Evolutionary conservation across 331 rosid genomes (phyloP).

Genomic region (Malus hybrid): DNA sequence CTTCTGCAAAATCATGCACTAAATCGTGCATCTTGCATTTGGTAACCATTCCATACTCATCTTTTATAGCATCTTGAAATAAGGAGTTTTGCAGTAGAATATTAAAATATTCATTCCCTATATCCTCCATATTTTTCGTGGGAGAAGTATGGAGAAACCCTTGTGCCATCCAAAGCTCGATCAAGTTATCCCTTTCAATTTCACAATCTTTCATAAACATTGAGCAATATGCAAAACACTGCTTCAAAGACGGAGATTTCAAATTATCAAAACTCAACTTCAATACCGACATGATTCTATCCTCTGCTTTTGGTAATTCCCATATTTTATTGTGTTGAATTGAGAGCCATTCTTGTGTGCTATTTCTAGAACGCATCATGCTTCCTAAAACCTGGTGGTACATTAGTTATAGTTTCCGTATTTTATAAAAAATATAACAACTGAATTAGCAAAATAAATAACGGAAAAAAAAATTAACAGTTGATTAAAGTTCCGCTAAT

Average conservation of each 20-base stretch:
- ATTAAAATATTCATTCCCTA: neutral
- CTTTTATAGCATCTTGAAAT: neutral
- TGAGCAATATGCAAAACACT: neutral
- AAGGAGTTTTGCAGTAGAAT: neutral
- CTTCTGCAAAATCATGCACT: neutral
- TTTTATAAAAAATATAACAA: no score
- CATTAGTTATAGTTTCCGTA: neutral
- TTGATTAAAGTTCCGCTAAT: no score
- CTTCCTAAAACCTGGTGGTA: neutral
- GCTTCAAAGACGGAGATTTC: no score
- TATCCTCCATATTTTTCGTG: neutral
- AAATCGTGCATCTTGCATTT: slow-evolving; percentile 6
- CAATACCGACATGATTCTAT: neutral
- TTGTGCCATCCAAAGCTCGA: neutral
- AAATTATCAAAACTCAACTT: neutral
- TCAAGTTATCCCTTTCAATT: neutral
- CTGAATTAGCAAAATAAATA: neutral
- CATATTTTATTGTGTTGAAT: neutral
- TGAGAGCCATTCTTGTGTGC: neutral
- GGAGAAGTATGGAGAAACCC: neutral
- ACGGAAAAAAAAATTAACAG: neutral
- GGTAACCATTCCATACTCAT: neutral
- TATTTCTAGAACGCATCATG: neutral
- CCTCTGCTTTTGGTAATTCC: neutral
- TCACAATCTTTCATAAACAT: neutral